Percentiles rank a stretch among this genome's conserved stretches.
Evolutionary conservation across 2,329 filamentous ascomycete genomes (phyloP).

Genomic region (Calonectria fujianensis): DNA sequence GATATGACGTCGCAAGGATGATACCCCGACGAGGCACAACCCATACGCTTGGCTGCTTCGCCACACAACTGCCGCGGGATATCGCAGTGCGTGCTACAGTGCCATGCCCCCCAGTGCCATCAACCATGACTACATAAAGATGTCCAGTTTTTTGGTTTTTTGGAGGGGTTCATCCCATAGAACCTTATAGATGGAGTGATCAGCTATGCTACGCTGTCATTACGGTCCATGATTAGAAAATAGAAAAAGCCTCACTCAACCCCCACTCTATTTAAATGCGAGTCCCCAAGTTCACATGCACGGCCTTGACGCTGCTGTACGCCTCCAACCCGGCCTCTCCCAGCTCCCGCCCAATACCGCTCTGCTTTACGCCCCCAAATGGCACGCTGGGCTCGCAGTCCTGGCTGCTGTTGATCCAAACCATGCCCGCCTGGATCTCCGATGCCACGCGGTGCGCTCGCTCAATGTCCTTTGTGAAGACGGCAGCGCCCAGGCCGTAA

Average conservation of each 20-base stretch:
- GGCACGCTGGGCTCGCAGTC: constrained; percentile 54
- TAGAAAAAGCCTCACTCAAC: constrained; percentile 10
- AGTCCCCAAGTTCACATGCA: constrained; percentile 54
- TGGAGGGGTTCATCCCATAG: background rate
- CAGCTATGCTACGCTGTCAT: background rate
- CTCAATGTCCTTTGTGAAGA: constrained; percentile 87
- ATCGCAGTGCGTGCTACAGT: background rate
- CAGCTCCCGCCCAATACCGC: constrained; percentile 53
- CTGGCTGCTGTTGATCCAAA: constrained; percentile 68
- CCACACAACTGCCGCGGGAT: constrained; percentile 1
- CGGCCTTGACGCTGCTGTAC: constrained; percentile 53
- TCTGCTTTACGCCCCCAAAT: constrained; percentile 56
- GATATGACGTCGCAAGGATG: constrained; percentile 17
- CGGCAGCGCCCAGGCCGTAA: constrained; percentile 87
- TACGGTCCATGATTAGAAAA: background rate
- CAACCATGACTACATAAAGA: background rate
- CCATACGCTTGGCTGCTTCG: background rate
- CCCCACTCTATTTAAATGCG: constrained; percentile 43
- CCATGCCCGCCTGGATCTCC: constrained; percentile 80
- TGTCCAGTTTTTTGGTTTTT: constrained; percentile 11
- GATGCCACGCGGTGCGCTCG: constrained; percentile 87
- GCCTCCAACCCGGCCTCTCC: constrained; percentile 54
- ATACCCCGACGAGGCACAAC: background rate
- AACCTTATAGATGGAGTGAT: background rate
- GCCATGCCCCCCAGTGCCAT: background rate